Evolutionary conservation across 805 yeast species (phyloP).

Genomic region (Geotrichum ghanense): DNA sequence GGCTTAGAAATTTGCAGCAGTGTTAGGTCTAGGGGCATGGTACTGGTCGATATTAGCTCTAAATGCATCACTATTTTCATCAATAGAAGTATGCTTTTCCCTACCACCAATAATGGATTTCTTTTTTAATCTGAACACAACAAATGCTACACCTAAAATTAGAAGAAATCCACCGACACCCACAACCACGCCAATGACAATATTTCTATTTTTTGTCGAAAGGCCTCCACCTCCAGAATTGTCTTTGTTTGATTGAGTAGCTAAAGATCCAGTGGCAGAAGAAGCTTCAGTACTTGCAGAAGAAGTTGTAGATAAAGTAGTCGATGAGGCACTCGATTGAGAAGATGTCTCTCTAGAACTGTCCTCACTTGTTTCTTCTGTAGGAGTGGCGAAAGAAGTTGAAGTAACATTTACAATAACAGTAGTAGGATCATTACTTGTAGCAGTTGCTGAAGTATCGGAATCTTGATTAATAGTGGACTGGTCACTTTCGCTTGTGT

Average conservation of each 20-base stretch:
- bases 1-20: slow-evolving; percentile 9
- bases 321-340: too few species aligned
- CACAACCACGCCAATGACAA: slow-evolving; percentile 58
- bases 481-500: too few species aligned
- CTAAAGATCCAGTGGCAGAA: background rate
- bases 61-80: slow-evolving; percentile 24
- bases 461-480: too few species aligned
- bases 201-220: slow-evolving; percentile 37
- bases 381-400: background rate
- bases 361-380: background rate
- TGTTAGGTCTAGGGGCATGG: slow-evolving; percentile 17
- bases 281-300: background rate
- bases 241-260: background rate
- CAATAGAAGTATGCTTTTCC: slow-evolving; percentile 15
- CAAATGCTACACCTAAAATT: slow-evolving; percentile 27
- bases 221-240: slow-evolving; percentile 28
- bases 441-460: background rate
- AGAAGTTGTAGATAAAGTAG: too few species aligned
- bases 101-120: slow-evolving; percentile 13
- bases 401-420: background rate
- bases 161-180: slow-evolving; percentile 62
- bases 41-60: slow-evolving; percentile 27
- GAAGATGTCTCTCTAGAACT: background rate
- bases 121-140: slow-evolving; percentile 13
- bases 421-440: background rate